Percentiles rank a stretch among this genome's conserved stretches.
Conservation (phyloP, 2,329 filamentous ascomycete genomes). For the Cladosporium sp. region DNA sequence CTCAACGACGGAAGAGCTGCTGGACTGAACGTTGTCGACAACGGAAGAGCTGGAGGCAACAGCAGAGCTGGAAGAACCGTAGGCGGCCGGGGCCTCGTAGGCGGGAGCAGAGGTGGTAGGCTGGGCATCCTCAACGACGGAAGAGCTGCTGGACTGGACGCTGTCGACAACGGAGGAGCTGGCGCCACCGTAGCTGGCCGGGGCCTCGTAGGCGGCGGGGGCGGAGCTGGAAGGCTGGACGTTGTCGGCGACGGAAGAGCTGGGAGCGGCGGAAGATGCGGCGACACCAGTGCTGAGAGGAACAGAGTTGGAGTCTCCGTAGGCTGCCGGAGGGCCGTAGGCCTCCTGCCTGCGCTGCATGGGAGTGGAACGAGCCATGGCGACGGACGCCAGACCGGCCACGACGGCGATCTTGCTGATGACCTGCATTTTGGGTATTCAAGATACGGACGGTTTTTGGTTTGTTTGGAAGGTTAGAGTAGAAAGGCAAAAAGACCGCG, state of each 20-base stretch:
- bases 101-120: conserved; percentile 3
- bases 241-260: conserved; percentile 14
- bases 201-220: conserved; percentile 3
- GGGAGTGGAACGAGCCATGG: conserved; percentile 17
- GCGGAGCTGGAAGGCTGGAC: conserved; percentile 12
- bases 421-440: conserved; percentile 21
- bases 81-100: conserved; percentile 6
- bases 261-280: conserved; percentile 8
- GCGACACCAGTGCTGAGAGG: conserved; percentile 12
- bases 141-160: conserved; percentile 11
- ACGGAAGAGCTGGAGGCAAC: conserved; percentile 11
- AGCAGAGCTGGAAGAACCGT: conserved; percentile 2
- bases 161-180: conserved; percentile 10
- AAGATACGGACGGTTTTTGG: conserved; percentile 8
- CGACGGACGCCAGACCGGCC: conserved; percentile 26
- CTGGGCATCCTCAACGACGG: conserved; percentile 1
- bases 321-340: conserved; percentile 16
- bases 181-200: conserved; percentile 2
- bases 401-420: conserved; percentile 28
- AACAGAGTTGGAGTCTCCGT: conserved; percentile 14
- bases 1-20: not conserved
- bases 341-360: conserved; percentile 12
- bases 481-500: conserved; percentile 20
- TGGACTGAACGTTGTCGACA: conserved; percentile 12
- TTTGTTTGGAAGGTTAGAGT: conserved; percentile 14